These are phyloP conservation scores for Sarocladiaceae sp. DNA, from an alignment of 2,329 filamentous ascomycete genomes.

Conservation along the genomic window DNA sequence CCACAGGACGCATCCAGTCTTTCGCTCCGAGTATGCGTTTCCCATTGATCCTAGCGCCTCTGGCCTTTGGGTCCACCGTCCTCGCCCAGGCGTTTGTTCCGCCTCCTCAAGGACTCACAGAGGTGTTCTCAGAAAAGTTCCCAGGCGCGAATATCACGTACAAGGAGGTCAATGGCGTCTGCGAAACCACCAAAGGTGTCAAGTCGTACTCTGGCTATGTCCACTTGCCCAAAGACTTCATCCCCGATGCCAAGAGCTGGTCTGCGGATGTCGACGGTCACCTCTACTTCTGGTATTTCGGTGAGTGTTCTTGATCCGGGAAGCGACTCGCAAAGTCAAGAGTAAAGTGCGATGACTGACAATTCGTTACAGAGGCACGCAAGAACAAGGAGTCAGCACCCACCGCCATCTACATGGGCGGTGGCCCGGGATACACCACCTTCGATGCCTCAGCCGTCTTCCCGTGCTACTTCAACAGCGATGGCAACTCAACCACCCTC, in stretches of 20 bases:
- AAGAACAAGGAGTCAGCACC: conserved; percentile 18
- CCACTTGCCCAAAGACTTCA: conserved; percentile 15
- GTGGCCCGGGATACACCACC: conserved; percentile 55
- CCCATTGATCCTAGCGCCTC: too few relatives aligned
- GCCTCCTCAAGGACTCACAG: not conserved
- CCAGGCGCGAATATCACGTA: conserved; percentile 17
- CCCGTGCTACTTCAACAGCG: conserved; percentile 38
- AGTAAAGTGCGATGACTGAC: not conserved
- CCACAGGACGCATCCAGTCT: too few relatives aligned
- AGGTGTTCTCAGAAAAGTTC: conserved; percentile 9
- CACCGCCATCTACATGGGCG: conserved; percentile 53
- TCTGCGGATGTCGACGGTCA: conserved; percentile 15
- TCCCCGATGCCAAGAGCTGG: conserved; percentile 21
- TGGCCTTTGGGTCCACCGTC: not conserved
- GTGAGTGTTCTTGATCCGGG: conserved; percentile 10
- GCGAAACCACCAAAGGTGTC: conserved; percentile 18
- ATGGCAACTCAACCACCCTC: conserved; percentile 44
- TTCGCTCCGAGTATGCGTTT: too few relatives aligned
- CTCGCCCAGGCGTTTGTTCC: conserved; percentile 9
- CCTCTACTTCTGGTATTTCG: conserved; percentile 40
- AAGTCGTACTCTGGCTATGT: conserved; percentile 19
- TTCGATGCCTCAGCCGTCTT: conserved; percentile 55
- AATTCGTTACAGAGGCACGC: conserved; percentile 22
- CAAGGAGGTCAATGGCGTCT: conserved; percentile 18
- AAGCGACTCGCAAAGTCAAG: not conserved